Evolutionary conservation across 2,329 filamentous ascomycete species (phyloP).

Genomic region (Paecilomyces niveus): DNA sequence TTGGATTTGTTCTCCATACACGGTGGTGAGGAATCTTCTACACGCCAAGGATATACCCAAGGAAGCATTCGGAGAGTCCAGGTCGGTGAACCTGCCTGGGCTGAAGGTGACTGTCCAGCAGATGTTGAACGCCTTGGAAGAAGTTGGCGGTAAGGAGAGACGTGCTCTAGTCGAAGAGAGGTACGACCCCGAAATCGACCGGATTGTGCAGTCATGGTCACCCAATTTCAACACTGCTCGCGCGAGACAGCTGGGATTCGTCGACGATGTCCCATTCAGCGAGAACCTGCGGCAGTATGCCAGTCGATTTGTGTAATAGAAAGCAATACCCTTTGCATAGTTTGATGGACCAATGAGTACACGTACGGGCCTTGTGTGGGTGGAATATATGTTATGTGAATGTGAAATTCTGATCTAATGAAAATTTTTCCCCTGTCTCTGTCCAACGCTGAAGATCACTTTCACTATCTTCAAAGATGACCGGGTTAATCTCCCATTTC

Average conservation of each 20-base stretch:
- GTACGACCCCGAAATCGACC: conserved; percentile 47
- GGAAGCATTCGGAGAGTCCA: conserved; percentile 47
- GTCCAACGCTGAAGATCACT: no score
- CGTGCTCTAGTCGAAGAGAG: conserved; percentile 48
- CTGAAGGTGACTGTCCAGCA: conserved; percentile 53
- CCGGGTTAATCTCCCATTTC: no score
- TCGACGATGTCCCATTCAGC: conserved; percentile 33
- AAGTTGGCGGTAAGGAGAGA: conserved; percentile 50
- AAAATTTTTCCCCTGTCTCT: not conserved
- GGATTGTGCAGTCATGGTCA: conserved; percentile 55
- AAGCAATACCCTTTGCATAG: conserved; percentile 1
- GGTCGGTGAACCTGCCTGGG: conserved; percentile 50
- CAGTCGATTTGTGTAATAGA: conserved; percentile 21
- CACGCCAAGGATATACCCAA: conserved; percentile 44
- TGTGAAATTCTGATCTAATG: not conserved
- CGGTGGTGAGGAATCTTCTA: conserved; percentile 48
- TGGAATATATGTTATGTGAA: not conserved
- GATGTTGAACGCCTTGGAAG: conserved; percentile 52
- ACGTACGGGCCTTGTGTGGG: not conserved
- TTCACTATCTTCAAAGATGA: no score
- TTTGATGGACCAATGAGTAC: not conserved
- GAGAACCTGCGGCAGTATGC: conserved; percentile 36
- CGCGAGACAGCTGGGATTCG: conserved; percentile 45
- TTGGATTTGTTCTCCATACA: conserved; percentile 52
- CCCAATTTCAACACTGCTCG: conserved; percentile 49